phyloP scores from a whole-genome alignment of 345 rosid genomes.

The Bruguiera sexangula region DNA sequence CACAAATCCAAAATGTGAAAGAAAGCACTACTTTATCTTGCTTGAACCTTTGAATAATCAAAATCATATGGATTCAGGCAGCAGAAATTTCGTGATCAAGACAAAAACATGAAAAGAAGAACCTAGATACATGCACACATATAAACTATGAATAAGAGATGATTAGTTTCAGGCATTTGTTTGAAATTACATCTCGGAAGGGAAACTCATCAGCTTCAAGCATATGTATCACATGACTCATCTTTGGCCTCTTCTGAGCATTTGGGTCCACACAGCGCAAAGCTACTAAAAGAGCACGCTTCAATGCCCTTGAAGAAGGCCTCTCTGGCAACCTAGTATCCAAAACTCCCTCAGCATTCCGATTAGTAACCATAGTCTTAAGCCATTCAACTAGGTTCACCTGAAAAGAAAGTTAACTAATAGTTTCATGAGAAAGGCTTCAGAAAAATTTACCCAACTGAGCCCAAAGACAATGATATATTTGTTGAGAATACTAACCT shows the following conservation, averaged over 20 bases:
- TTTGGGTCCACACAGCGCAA: slow-evolving; percentile 91
- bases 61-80: background rate
- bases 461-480: slow-evolving; percentile 2
- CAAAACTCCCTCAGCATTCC: slow-evolving; percentile 75
- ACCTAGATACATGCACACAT: background rate
- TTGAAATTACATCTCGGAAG: slow-evolving; percentile 57
- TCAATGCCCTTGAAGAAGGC: slow-evolving; percentile 78
- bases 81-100: background rate
- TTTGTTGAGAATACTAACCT: slow-evolving; percentile 40
- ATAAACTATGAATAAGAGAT: background rate
- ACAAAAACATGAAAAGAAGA: slow-evolving; percentile 1
- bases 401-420: slow-evolving; percentile 32
- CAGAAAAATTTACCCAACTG: background rate
- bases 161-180: background rate
- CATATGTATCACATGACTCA: slow-evolving; percentile 96
- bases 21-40: too few relatives aligned
- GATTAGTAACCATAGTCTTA: slow-evolving; percentile 78
- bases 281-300: slow-evolving; percentile 88
- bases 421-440: background rate
- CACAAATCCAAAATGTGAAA: background rate
- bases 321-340: slow-evolving; percentile 74
- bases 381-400: slow-evolving; percentile 96
- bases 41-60: background rate
- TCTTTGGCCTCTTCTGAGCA: slow-evolving; percentile 90
- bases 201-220: slow-evolving; percentile 94